Base-by-base conservation (phyloP, 768 basidiomycete genomes). In the Calocybe cyanea region DNA sequence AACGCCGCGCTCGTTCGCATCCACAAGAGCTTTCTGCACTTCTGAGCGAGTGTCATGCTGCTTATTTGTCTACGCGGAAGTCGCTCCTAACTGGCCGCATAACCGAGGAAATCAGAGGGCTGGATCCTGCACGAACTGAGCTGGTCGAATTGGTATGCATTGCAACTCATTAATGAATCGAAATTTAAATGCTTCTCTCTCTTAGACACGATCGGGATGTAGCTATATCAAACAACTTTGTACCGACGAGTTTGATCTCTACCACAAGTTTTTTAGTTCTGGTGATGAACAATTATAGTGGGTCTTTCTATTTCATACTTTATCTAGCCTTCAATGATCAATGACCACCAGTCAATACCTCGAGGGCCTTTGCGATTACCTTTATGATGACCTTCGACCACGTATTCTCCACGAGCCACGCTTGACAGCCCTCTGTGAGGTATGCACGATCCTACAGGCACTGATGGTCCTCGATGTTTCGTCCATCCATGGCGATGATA, bases 371-470 rank as follows among this genome's bases (percentile, higher is more conserved):
- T 97, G 93, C 54, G 95, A 97, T 65, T 79, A 92, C 55, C 80
- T 99, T 25, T 96, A 94, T 60, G 96, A 98, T 61, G 92, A 94
- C 52, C 79, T 99, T 1, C 87, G 95, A 1, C 96, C 95, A 4
- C 83, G 94, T 4, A 97, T 99, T 51, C 76, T 97, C 2, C 94
- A 97, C 56, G 95, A 97, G 58, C 84, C 86, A 0, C 81, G 87
- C 4, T 78, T 99, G 37, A 85, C 85, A 1, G 83, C 83, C 0
- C 80, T 99, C 1, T 94, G 93, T 60, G 89, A 94, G 62, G 91
- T 97, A 19, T 99, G 95, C 71, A 97, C 92, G 0, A 91, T 99
- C 15, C 73, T 99, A 2, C 90, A 94, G 60, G 95, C 94, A 0
- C 73, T 98, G 33, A 97, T 98, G 92, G 88, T 97, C 3, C 81